phyloP scores from a whole-genome alignment of 2,329 filamentous ascomycete species.

The Eutypella sp. region DNA sequence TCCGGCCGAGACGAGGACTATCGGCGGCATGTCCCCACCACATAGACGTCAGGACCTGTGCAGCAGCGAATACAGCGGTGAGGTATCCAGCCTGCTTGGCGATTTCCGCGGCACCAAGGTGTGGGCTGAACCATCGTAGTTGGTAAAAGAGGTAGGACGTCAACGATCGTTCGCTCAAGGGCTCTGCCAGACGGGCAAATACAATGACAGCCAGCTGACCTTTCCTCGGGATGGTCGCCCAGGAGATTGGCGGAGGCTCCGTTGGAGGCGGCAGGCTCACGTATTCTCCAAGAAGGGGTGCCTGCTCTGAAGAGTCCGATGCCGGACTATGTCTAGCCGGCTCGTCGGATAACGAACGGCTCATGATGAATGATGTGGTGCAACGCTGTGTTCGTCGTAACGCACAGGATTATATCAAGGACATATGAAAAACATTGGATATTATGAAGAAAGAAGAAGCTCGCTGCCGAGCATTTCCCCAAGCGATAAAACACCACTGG shows the following conservation, averaged over 20 bases:
- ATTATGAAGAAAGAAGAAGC: neutral
- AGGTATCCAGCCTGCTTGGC: conserved; percentile 72
- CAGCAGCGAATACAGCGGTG: conserved; percentile 69
- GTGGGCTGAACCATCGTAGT: conserved; percentile 62
- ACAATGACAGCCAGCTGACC: neutral
- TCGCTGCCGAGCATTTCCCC: neutral
- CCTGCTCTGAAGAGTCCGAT: neutral
- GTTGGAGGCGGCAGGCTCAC: neutral
- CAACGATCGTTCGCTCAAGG: neutral
- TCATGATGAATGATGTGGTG: neutral
- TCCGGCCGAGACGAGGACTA: conserved; percentile 59
- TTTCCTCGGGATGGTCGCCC: neutral
- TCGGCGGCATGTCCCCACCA: conserved; percentile 69
- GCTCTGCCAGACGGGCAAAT: neutral
- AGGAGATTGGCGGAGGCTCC: neutral
- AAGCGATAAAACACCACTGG: neutral
- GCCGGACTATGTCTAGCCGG: neutral
- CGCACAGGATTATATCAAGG: neutral
- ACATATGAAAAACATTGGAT: neutral
- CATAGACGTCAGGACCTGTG: conserved; percentile 75
- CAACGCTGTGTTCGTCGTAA: neutral
- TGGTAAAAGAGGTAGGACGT: conserved; percentile 76
- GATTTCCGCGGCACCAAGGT: conserved; percentile 54
- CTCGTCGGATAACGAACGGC: neutral
- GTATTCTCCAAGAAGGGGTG: neutral